phyloP scores from a whole-genome alignment of 257 asterid species.

The Plantago ovata region DNA sequence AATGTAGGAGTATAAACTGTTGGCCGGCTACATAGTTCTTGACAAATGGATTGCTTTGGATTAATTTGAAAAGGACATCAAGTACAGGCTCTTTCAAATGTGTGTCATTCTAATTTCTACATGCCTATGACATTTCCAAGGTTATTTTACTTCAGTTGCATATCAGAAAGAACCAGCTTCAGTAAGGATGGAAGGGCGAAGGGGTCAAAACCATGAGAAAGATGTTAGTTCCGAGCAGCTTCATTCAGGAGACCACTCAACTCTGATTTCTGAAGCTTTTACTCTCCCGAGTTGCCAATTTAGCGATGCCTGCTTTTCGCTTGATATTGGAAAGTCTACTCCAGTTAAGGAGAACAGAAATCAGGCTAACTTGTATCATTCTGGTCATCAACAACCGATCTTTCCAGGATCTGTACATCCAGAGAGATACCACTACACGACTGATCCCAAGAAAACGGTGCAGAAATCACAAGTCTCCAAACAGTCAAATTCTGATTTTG shows the following conservation, averaged over 20 bases:
- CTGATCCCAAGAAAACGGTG: conserved; percentile 10
- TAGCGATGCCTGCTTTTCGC: conserved; percentile 57
- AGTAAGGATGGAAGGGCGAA: conserved; percentile 22
- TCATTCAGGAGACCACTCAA: conserved; percentile 21
- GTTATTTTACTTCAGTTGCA: neutral
- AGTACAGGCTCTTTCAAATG: no score
- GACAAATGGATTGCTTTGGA: conserved; percentile 4
- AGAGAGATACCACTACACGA: neutral
- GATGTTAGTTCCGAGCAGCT: conserved; percentile 16
- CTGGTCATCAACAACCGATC: no score
- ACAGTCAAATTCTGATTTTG: conserved; percentile 9
- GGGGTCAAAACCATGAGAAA: conserved; percentile 9
- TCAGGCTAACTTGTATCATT: neutral
- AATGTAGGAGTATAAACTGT: no score
- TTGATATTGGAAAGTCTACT: conserved; percentile 41
- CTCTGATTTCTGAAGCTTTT: conserved; percentile 22
- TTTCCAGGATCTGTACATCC: conserved; percentile 5
- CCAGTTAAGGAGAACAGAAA: conserved; percentile 10
- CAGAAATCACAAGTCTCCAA: conserved; percentile 5
- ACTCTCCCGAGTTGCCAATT: conserved; percentile 35
- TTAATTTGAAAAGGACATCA: neutral
- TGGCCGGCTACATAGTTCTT: neutral
- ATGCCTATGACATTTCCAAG: no score
- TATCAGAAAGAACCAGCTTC: conserved; percentile 5
- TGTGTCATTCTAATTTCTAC: no score